phyloP scores from a whole-genome alignment of 305 asterid genomes.

The Striga hermonthica region DNA sequence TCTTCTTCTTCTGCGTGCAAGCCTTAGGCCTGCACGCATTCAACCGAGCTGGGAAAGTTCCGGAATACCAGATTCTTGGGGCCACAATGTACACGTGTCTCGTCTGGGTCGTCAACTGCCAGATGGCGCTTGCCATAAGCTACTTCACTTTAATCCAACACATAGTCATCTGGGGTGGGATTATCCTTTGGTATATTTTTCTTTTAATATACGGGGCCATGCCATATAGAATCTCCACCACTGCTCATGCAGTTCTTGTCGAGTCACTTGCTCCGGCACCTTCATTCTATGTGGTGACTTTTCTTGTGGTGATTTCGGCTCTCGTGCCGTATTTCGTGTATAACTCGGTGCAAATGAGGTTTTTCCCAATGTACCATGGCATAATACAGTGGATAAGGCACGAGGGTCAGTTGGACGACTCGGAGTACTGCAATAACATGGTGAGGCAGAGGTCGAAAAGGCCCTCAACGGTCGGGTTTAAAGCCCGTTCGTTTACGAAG shows the following conservation, averaged over 20 bases:
- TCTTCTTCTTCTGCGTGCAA: conserved; percentile 63
- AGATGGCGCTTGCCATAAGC: conserved; percentile 81
- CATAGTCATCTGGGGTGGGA: conserved; percentile 81
- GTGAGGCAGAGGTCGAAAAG: conserved; percentile 75
- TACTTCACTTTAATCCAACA: conserved; percentile 90
- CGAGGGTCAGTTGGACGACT: conserved; percentile 68
- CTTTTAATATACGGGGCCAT: conserved; percentile 67
- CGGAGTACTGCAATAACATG: conserved; percentile 52
- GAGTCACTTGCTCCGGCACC: conserved; percentile 75
- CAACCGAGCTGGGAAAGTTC: conserved; percentile 53
- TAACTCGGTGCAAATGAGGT: conserved; percentile 66
- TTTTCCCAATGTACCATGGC: conserved; percentile 89
- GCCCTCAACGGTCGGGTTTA: conserved; percentile 70
- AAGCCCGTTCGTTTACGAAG: conserved; percentile 84
- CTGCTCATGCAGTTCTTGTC: conserved; percentile 60
- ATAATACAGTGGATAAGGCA: conserved; percentile 86
- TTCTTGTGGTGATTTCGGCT: conserved; percentile 57
- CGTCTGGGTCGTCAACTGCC: conserved; percentile 90
- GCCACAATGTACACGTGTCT: conserved; percentile 82
- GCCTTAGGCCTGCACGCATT: conserved; percentile 64
- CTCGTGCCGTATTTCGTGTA: conserved; percentile 63
- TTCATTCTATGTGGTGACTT: conserved; percentile 51
- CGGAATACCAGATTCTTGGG: conserved; percentile 57
- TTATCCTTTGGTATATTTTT: conserved; percentile 74
- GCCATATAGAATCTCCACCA: conserved; percentile 45